These are phyloP conservation scores for Spergularia marina DNA, from an alignment of 148 eudicot genomes.

Conservation along the genomic window DNA sequence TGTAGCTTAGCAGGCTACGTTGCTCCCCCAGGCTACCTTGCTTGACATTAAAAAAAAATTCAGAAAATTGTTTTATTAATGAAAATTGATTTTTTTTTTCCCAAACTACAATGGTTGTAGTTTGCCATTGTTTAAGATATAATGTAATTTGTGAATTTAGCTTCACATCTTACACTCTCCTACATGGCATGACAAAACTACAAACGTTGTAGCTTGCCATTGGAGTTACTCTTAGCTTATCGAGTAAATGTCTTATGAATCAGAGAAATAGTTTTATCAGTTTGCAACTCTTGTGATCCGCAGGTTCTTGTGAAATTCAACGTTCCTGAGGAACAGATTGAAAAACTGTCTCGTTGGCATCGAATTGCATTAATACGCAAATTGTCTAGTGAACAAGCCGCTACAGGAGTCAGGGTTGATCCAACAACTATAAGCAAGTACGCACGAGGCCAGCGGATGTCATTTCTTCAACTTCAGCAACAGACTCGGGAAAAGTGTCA, in stretches of 20 bases:
- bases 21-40: too few relatives aligned
- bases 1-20: too few relatives aligned
- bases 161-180: too few relatives aligned
- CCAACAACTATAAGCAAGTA: slow-evolving; percentile 86
- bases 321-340: slow-evolving; percentile 78
- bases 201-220: too few relatives aligned
- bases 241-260: not conserved
- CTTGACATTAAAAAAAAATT: too few relatives aligned
- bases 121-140: too few relatives aligned
- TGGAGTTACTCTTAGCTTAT: too few relatives aligned
- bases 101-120: too few relatives aligned
- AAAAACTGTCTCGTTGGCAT: slow-evolving; percentile 88
- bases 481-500: slow-evolving; percentile 95
- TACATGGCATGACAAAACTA: too few relatives aligned
- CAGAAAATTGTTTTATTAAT: too few relatives aligned
- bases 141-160: too few relatives aligned
- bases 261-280: not conserved
- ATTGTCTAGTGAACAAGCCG: slow-evolving; percentile 96
- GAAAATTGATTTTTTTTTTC: too few relatives aligned
- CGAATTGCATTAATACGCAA: slow-evolving; percentile 95
- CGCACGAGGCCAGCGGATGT: slow-evolving; percentile 99
- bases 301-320: slow-evolving; percentile 84
- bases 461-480: slow-evolving; percentile 97
- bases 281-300: not conserved
- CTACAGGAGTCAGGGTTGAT: slow-evolving; percentile 81